These are phyloP conservation scores for Delphinella strobiligena DNA, from an alignment of 2,329 filamentous ascomycete genomes.

Conservation along the genomic window DNA sequence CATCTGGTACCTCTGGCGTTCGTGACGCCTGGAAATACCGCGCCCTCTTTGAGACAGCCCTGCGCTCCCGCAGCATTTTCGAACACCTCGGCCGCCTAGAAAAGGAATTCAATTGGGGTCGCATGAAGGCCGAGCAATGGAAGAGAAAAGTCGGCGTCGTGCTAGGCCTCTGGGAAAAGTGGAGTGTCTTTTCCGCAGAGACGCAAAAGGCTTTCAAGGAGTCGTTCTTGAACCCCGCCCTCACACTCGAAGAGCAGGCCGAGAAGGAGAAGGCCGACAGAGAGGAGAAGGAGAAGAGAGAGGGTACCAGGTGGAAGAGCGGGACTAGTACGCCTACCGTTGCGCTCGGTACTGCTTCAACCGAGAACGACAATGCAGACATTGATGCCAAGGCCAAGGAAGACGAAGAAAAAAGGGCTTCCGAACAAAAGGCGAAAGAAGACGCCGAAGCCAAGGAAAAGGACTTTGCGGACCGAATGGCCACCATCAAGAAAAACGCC, in stretches of 20 bases:
- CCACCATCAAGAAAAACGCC: background rate
- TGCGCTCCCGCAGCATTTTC: conserved; percentile 59
- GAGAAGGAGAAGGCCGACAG: background rate
- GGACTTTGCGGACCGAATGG: background rate
- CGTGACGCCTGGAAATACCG: conserved; percentile 81
- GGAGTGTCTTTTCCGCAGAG: conserved; percentile 58
- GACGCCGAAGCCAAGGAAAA: background rate
- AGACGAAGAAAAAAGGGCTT: too few species aligned
- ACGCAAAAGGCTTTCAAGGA: conserved; percentile 59
- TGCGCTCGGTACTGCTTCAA: background rate
- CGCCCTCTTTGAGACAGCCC: conserved; percentile 61
- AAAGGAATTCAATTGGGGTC: conserved; percentile 63
- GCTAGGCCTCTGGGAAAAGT: conserved; percentile 55
- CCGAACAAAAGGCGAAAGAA: too few species aligned
- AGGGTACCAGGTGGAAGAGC: background rate
- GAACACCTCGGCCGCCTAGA: conserved; percentile 63
- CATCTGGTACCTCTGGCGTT: conserved; percentile 61
- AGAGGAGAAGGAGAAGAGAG: background rate
- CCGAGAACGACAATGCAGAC: background rate
- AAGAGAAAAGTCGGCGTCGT: conserved; percentile 61
- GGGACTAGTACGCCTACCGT: background rate
- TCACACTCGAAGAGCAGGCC: background rate
- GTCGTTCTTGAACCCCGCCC: conserved; percentile 59
- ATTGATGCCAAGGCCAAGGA: too few species aligned
- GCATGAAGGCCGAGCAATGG: conserved; percentile 74